Evolutionary conservation across 164 flowering plant genomes (phyloP), one percentile per base, ranked within the genome.

Genomic region (Nelumbo lutea): DNA sequence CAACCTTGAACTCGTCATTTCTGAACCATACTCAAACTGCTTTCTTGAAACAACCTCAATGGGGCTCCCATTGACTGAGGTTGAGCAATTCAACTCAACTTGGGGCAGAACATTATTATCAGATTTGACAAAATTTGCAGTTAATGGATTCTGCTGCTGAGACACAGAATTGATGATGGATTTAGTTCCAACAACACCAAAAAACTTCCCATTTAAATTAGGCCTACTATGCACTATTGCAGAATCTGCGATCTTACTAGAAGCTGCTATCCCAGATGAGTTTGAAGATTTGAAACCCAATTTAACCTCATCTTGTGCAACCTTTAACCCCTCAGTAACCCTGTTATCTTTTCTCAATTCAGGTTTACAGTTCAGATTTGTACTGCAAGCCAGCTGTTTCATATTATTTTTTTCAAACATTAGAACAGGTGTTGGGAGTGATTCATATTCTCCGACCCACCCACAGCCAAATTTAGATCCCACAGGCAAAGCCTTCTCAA

Each of bases 391-490:
- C 46, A 79, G 75, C 64, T 78, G 83, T 67, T 77, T 86, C 55
- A 64, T 76, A n/a, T 9, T 41, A 42, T 66, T 56, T 42, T 71
- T 81, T 71, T 83, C 88, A 68, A 83, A 76, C 76, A 83, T 72
- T 8, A 88, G 65, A 14, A 89, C 80, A 14, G 97, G 85, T 42
- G 90, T 89, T 48, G 88, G 86, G 73, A 84, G 88, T 57, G 97
- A 94, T 72, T 94, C 98, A 70, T 88, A 91, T 71, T 94, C 98
- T 48, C 93, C 98, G 42, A 94, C 93, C 98, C 98, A 94, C 15
- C 98, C 98, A 61, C 83, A 94, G 15, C 98, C 97, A 78, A 83
- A 90, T 76, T 87, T 89, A 67, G 68, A 72, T 1, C 88, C 97
- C n/a, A 70, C 70, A 59, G 98, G 94, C 51, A 95, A 70, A 43